These are phyloP conservation scores for Boletus rufocinnamomeus DNA, from an alignment of 768 basidiomycete species.

Conservation along the genomic window DNA sequence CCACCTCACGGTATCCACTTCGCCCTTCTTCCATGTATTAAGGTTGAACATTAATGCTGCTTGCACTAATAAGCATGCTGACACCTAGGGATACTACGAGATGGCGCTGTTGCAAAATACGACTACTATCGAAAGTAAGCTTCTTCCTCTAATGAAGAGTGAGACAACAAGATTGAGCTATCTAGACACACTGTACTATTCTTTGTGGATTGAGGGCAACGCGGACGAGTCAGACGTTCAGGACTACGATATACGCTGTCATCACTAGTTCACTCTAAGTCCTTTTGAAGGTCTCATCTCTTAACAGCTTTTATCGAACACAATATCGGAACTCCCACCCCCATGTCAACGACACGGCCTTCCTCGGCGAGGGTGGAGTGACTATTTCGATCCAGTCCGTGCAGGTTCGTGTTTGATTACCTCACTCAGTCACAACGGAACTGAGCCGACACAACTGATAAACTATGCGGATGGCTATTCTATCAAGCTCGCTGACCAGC, in stretches of 20 bases:
- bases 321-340: not conserved
- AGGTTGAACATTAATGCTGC: not conserved
- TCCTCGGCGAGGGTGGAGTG: not conserved
- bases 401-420: not conserved
- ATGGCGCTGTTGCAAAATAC: not conserved
- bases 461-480: not conserved
- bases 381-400: not conserved
- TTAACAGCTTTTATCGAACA: not conserved
- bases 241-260: not conserved
- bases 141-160: too few species aligned
- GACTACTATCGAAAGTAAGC: not conserved
- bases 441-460: not conserved
- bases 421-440: not conserved
- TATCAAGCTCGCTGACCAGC: not conserved
- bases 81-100: not conserved
- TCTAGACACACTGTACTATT: not conserved
- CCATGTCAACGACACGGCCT: not conserved
- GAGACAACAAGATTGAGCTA: not conserved
- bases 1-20: not conserved
- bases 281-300: not conserved
- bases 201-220: not conserved
- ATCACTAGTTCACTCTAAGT: not conserved
- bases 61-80: not conserved
- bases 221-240: not conserved
- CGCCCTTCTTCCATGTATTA: constrained; percentile 1